A percentile compares a stretch with the other conserved stretches of the same genome.
These are phyloP conservation scores for Thraustochytrium striatum DNA, from an alignment of 352 stramenopile genomes.

Conservation along the genomic window DNA sequence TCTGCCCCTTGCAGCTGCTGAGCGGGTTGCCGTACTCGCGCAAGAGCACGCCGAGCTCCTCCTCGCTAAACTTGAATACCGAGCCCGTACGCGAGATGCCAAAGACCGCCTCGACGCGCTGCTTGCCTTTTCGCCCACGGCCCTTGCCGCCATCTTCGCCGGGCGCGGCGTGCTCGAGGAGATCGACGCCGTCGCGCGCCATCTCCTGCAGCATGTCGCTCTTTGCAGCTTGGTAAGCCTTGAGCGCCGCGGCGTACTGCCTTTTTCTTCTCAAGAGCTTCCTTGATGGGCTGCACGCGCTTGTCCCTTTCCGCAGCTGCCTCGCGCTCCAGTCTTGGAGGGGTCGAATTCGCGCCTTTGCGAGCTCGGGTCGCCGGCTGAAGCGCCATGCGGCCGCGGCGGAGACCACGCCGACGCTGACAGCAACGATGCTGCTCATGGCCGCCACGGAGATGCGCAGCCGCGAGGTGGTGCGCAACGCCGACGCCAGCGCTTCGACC, in stretches of 20 bases:
- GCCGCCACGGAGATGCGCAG: background rate
- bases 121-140: too few relatives aligned
- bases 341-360: background rate
- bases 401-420: background rate
- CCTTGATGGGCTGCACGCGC: too few relatives aligned
- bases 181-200: too few relatives aligned
- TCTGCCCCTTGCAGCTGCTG: background rate
- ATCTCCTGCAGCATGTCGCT: too few relatives aligned
- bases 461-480: background rate
- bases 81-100: conserved; percentile 26
- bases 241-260: too few relatives aligned
- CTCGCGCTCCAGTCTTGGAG: conserved; percentile 2
- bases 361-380: conserved; percentile 1
- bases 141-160: too few relatives aligned
- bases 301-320: too few relatives aligned
- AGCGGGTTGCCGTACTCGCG: conserved; percentile 39
- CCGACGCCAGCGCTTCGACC: background rate
- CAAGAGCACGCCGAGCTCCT: background rate
- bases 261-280: too few relatives aligned
- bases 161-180: too few relatives aligned
- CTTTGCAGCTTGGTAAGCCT: too few relatives aligned
- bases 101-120: background rate
- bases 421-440: background rate
- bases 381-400: background rate
- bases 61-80: conserved; percentile 29